Evolutionary conservation across 1,139 yeast genomes (phyloP).

Genomic region (Lipomyces yarrowii): DNA sequence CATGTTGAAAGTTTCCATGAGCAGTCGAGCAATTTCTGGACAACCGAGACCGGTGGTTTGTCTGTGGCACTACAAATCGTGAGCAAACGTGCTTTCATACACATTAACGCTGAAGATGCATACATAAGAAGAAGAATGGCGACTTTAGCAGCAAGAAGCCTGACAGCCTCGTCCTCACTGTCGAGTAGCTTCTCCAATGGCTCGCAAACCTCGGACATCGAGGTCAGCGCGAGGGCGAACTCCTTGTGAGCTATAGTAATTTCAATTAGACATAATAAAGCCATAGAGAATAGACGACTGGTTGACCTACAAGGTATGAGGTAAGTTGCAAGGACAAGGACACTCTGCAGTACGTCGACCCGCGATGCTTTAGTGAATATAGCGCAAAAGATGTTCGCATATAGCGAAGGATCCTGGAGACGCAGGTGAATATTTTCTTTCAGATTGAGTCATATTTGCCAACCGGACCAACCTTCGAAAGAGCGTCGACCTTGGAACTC

Average conservation of each 20-base stretch:
- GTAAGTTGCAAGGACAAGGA: conserved; percentile 70
- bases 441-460: not conserved
- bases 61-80: conserved; percentile 37
- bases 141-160: conserved; percentile 43
- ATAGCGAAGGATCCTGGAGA: conserved; percentile 53
- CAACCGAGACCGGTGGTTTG: conserved; percentile 41
- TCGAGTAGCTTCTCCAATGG: conserved; percentile 40
- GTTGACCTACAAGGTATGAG: conserved; percentile 44
- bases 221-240: conserved; percentile 14
- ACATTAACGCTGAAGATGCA: conserved; percentile 19
- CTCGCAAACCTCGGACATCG: conserved; percentile 15
- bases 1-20: conserved; percentile 53
- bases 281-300: not conserved
- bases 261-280: not conserved
- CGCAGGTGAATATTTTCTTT: conserved; percentile 4
- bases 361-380: conserved; percentile 56
- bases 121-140: conserved; percentile 40
- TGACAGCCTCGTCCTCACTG: conserved; percentile 45
- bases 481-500: not conserved
- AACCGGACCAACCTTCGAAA: not conserved
- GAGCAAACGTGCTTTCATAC: conserved; percentile 23
- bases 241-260: conserved; percentile 8
- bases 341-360: conserved; percentile 75
- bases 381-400: conserved; percentile 60
- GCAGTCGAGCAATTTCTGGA: conserved; percentile 51